These are phyloP conservation scores for Metarhizium humberi DNA, from an alignment of 2,329 filamentous ascomycete genomes.

Conservation along the genomic window DNA sequence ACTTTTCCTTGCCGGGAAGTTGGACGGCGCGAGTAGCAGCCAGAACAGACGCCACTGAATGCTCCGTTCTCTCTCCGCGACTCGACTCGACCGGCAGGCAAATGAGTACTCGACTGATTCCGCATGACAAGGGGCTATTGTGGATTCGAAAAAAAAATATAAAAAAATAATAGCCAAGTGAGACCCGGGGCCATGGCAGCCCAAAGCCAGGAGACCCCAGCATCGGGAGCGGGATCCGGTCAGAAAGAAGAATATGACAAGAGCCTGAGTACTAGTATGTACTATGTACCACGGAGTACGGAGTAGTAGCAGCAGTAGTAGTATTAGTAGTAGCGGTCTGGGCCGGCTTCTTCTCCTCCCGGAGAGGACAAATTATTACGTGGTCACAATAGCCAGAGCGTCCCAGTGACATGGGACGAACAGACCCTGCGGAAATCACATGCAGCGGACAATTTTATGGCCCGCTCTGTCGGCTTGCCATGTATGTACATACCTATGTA, in stretches of 20 bases:
- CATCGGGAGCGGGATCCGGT: neutral
- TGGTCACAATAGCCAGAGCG: neutral
- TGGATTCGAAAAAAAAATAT: too few species aligned
- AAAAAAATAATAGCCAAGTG: neutral
- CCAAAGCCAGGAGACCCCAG: neutral
- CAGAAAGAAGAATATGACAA: neutral
- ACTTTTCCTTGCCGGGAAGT: neutral
- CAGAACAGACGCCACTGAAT: too few species aligned
- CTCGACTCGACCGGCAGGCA: too few species aligned
- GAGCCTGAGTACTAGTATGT: neutral
- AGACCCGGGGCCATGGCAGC: neutral
- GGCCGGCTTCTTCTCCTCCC: neutral
- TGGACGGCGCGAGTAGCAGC: neutral
- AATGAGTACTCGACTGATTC: too few species aligned
- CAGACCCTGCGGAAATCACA: neutral
- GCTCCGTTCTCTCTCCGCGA: too few species aligned
- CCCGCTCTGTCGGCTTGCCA: neutral
- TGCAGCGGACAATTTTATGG: neutral
- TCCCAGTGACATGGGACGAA: neutral
- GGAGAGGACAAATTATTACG: neutral
- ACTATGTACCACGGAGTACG: too few species aligned
- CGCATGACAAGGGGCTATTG: too few species aligned
- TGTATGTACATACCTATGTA: too few species aligned
- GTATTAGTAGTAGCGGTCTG: too few species aligned
- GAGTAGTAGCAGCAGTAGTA: too few species aligned